Conservation (phyloP, 2,329 filamentous ascomycete species). For the Huntiella omanensis region DNA sequence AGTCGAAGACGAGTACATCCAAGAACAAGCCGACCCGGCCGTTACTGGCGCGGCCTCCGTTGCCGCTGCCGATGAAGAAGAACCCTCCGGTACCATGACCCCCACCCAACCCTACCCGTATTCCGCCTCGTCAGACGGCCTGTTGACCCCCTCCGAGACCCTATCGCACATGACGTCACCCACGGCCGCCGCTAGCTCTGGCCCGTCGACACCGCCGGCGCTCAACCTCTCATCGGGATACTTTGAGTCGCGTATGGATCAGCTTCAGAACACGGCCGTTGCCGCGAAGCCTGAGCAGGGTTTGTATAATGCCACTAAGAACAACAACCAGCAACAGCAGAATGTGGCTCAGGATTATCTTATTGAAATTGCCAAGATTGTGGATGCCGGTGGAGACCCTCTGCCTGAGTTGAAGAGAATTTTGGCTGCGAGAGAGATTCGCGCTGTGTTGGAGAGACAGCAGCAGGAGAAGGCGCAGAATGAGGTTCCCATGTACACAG, state of each 20-base stretch:
- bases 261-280: slow-evolving; percentile 27
- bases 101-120: background rate
- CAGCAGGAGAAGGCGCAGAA: slow-evolving; percentile 11
- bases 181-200: slow-evolving; percentile 21
- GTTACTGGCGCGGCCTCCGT: background rate
- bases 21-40: background rate
- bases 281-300: slow-evolving; percentile 7
- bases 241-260: slow-evolving; percentile 48
- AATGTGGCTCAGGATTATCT: slow-evolving; percentile 33
- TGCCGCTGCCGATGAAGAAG: background rate
- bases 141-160: slow-evolving; percentile 12
- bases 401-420: slow-evolving; percentile 50
- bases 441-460: background rate
- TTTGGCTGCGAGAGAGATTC: slow-evolving; percentile 24
- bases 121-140: background rate
- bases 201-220: slow-evolving; percentile 28
- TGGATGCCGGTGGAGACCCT: slow-evolving; percentile 43
- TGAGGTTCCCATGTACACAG: slow-evolving; percentile 4
- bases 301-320: background rate
- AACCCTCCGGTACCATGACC: slow-evolving; percentile 1
- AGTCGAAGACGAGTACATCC: background rate
- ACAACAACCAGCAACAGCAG: slow-evolving; percentile 14
- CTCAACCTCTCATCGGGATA: slow-evolving; percentile 34
- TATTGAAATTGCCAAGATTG: slow-evolving; percentile 36
- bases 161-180: slow-evolving; percentile 17